phyloP scores from a whole-genome alignment of 2,329 filamentous ascomycete genomes.

The Bimuria novae-zelandiae region DNA sequence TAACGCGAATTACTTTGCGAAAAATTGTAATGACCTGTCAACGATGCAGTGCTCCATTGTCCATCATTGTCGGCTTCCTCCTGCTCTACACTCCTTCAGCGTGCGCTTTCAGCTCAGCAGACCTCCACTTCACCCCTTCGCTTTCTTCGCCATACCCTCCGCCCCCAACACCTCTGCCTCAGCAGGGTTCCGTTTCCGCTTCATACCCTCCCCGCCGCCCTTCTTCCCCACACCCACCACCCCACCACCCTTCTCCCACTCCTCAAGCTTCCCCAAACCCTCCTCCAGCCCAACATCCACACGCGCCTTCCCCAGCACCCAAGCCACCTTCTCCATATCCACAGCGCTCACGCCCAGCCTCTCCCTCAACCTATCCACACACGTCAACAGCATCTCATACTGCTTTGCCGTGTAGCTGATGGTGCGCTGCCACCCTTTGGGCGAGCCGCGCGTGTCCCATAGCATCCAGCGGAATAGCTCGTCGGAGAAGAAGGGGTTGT shows the following conservation, averaged over 20 bases:
- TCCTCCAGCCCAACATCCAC: constrained; percentile 25
- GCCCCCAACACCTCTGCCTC: not conserved
- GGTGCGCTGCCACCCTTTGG: constrained; percentile 51
- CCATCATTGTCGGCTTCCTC: constrained; percentile 24
- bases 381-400: constrained; percentile 61
- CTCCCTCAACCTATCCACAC: constrained; percentile 31
- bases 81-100: constrained; percentile 32
- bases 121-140: constrained; percentile 33
- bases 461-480: constrained; percentile 76
- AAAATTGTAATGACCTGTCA: no score
- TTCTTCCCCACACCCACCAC: not conserved
- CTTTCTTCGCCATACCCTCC: constrained; percentile 3
- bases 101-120: constrained; percentile 12
- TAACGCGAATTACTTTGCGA: not conserved
- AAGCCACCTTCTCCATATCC: constrained; percentile 73
- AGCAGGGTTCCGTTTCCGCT: constrained; percentile 3
- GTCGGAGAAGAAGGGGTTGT: constrained; percentile 77
- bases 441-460: constrained; percentile 54
- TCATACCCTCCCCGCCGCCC: no score
- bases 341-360: constrained; percentile 53
- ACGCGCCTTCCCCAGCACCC: constrained; percentile 62
- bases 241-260: constrained; percentile 4
- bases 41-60: no score
- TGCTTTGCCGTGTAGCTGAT: constrained; percentile 75
- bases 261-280: not conserved